These are phyloP conservation scores for Pseudogymnoascus sp. DNA, from an alignment of 2,329 filamentous ascomycete species.

Conservation along the genomic window DNA sequence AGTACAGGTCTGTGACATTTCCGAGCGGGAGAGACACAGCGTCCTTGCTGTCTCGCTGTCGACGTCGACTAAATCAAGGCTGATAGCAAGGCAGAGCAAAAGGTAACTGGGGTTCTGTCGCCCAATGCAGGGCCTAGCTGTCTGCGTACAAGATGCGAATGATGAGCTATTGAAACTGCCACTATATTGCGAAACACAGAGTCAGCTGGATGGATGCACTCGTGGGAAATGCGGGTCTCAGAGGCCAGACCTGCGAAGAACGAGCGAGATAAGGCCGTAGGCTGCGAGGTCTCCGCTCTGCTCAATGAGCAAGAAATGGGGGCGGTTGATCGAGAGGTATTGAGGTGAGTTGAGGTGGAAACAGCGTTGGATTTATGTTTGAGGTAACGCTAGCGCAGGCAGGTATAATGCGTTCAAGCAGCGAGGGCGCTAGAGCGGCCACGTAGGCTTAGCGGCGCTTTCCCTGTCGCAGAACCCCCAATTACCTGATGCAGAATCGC, in stretches of 20 bases:
- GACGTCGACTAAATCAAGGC: background rate
- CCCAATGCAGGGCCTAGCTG: background rate
- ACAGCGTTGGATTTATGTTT: background rate
- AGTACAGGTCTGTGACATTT: background rate
- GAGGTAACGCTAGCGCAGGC: background rate
- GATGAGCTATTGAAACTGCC: background rate
- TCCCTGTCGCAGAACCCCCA: background rate
- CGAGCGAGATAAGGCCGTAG: background rate
- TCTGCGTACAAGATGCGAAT: background rate
- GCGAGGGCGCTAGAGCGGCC: background rate
- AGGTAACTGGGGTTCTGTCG: background rate
- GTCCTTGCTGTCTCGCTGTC: background rate
- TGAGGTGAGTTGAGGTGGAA: background rate
- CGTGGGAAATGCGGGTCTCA: background rate
- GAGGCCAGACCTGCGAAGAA: background rate
- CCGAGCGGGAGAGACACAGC: background rate
- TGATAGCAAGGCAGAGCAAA: background rate
- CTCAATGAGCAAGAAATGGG: background rate
- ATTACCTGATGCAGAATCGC: background rate
- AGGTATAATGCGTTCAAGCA: background rate
- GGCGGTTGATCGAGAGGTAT: background rate
- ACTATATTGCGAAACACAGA: background rate
- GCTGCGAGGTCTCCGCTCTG: background rate
- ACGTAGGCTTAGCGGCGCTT: background rate
- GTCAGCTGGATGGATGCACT: background rate